These are phyloP conservation scores for Fusarium kyushuense DNA, from an alignment of 2,329 filamentous ascomycete species.

Conservation along the genomic window DNA sequence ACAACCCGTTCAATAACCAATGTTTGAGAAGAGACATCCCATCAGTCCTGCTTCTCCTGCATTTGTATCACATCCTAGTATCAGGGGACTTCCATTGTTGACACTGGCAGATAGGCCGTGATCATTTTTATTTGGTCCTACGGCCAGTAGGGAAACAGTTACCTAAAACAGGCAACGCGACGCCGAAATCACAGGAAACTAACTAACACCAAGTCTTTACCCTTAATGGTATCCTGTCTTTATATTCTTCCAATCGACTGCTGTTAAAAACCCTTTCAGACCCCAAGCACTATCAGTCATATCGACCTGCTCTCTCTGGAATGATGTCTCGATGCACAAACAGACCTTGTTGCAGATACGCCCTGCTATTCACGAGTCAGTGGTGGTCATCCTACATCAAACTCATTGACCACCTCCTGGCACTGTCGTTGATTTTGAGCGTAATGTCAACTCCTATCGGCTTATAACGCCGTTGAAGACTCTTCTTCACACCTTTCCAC, in stretches of 20 bases:
- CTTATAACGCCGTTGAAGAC: background rate
- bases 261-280: background rate
- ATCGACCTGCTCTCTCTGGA: background rate
- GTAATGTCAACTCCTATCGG: background rate
- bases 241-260: background rate
- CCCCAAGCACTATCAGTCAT: background rate
- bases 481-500: background rate
- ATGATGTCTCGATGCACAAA: background rate
- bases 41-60: background rate
- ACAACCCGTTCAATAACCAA: background rate
- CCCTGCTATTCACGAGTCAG: background rate
- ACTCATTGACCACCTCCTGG: background rate
- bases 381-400: background rate
- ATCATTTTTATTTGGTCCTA: background rate
- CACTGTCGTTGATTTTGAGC: background rate
- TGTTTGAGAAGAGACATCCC: background rate
- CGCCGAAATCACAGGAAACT: background rate
- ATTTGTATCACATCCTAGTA: background rate
- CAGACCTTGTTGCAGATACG: background rate
- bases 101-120: background rate
- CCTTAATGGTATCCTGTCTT: background rate
- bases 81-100: background rate
- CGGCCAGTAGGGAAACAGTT: background rate
- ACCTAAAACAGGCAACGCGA: background rate
- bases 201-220: background rate